phyloP scores from a whole-genome alignment of 1,284 basidiomycete genomes.

The Filobasidium uniguttulatum region DNA sequence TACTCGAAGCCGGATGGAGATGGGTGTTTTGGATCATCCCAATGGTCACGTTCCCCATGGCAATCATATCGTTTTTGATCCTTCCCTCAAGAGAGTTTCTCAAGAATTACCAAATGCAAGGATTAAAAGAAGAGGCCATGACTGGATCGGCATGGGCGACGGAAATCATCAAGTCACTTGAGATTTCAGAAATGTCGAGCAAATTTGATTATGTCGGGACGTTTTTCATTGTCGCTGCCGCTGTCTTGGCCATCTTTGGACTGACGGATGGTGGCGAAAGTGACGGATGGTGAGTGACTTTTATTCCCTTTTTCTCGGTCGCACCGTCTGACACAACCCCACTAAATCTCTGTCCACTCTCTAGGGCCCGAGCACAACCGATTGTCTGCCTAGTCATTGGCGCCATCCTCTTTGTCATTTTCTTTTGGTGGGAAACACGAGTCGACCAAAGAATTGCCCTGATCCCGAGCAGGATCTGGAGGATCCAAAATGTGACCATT shows the following conservation, averaged over 20 bases:
- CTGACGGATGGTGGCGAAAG: conserved; percentile 14
- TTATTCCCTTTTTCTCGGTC: not conserved
- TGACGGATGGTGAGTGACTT: conserved; percentile 10
- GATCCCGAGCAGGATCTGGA: conserved; percentile 27
- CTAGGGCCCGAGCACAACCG: conserved; percentile 13
- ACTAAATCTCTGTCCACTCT: not conserved
- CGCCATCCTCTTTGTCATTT: conserved; percentile 24
- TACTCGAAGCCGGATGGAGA: conserved; percentile 30
- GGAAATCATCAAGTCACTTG: conserved; percentile 10
- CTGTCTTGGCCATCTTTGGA: conserved; percentile 13
- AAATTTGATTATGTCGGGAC: conserved; percentile 29
- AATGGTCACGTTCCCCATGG: conserved; percentile 13
- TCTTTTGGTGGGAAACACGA: conserved; percentile 25
- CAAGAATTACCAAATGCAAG: conserved; percentile 8
- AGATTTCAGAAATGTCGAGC: conserved; percentile 15
- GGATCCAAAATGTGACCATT: conserved; percentile 29
- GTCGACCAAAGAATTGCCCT: conserved; percentile 25
- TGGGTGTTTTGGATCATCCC: conserved; percentile 36
- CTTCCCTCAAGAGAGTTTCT: conserved; percentile 14
- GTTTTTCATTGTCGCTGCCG: conserved; percentile 14
- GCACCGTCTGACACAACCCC: not conserved
- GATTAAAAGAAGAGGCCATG: conserved; percentile 3
- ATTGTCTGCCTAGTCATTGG: conserved; percentile 15
- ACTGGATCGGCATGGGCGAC: not conserved
- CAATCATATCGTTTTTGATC: conserved; percentile 11